Conservation (phyloP, 257 asterid genomes). For the Linaria vulgaris region DNA sequence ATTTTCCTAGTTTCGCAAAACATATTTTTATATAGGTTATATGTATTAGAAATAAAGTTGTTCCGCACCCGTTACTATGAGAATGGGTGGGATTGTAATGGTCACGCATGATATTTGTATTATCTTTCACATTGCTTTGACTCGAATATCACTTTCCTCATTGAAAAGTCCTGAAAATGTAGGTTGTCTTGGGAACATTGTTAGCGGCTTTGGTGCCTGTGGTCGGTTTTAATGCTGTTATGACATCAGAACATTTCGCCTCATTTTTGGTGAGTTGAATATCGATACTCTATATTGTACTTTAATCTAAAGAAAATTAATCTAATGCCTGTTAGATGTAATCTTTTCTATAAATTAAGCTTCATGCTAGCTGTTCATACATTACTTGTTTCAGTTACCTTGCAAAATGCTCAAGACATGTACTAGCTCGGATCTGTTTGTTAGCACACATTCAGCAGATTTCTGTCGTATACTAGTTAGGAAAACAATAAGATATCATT, state of each 20-base stretch:
- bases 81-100: conserved; percentile 19
- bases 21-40: background rate
- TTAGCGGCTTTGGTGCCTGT: conserved; percentile 95
- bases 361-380: background rate
- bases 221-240: conserved; percentile 96
- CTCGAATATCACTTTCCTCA: conserved; percentile 11
- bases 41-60: background rate
- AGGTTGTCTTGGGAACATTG: conserved; percentile 91
- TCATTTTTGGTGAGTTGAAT: conserved; percentile 76
- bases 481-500: background rate
- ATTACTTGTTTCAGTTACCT: conserved; percentile 15
- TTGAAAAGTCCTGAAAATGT: conserved; percentile 27
- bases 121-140: conserved; percentile 5
- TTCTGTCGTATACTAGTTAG: background rate
- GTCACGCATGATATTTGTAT: background rate
- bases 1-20: background rate
- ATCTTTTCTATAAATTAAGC: background rate
- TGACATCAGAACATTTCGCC: conserved; percentile 98
- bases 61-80: background rate
- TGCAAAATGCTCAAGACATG: conserved; percentile 1
- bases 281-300: conserved; percentile 11
- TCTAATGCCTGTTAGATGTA: conserved; percentile 7
- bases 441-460: background rate
- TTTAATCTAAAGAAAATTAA: background rate
- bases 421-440: conserved; percentile 8